phyloP scores from a whole-genome alignment of 1,139 yeast species.

The Blastobotrys apis region DNA sequence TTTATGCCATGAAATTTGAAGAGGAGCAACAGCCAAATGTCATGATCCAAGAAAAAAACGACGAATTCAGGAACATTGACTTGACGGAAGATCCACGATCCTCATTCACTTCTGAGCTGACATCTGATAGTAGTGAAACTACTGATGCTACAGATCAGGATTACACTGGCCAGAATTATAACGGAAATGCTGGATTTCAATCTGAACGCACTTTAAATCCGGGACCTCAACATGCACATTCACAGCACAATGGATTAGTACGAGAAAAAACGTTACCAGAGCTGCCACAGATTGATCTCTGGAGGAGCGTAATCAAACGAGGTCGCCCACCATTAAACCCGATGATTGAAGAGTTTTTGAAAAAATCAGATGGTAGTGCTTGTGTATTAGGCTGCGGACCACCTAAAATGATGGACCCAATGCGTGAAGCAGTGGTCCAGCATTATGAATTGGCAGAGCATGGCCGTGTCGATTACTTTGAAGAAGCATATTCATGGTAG shows the following conservation, averaged over 20 bases:
- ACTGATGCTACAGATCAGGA: conserved; percentile 3
- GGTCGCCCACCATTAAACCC: conserved; percentile 29
- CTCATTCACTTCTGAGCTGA: neutral
- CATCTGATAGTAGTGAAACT: neutral
- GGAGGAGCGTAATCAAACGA: conserved; percentile 19
- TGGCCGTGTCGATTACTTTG: conserved; percentile 38
- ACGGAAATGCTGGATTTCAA: conserved; percentile 1
- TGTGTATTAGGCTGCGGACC: conserved; percentile 40
- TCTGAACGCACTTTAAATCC: conserved; percentile 6
- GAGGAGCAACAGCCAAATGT: conserved; percentile 1
- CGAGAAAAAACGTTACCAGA: neutral
- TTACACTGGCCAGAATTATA: conserved; percentile 8
- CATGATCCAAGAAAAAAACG: conserved; percentile 1
- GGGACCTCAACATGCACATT: neutral
- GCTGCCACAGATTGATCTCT: neutral
- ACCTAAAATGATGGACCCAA: conserved; percentile 36
- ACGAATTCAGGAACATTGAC: neutral
- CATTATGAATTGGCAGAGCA: conserved; percentile 29
- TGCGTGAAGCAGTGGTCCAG: conserved; percentile 29
- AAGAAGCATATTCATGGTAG: conserved; percentile 39
- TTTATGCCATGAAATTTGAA: conserved; percentile 22
- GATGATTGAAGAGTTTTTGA: conserved; percentile 25
- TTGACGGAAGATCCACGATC: neutral
- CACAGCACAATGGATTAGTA: neutral
- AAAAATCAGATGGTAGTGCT: conserved; percentile 30